Base-by-base conservation (phyloP, 768 basidiomycete species). In the Rhizopogon vesiculosus region DNA sequence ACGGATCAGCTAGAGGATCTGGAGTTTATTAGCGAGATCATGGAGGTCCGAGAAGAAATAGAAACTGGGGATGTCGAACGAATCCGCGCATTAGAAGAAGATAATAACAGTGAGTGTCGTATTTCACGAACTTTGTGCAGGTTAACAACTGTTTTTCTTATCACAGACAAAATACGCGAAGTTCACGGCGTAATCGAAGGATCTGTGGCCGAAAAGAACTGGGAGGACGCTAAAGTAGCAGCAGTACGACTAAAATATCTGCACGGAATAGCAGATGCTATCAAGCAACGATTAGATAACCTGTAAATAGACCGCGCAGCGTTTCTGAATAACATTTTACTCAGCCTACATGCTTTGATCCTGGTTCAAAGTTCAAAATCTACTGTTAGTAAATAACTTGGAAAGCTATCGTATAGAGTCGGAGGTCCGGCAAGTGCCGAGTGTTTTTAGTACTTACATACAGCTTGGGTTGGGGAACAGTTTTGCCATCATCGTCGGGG, bases 211-310 rank as follows among this genome's bases (percentile, higher is more conserved):
- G 56, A 64, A 18, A 68, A 74, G 42, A 76, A 87, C 53, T 88
- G 91, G 83, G 61, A 61, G 4, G 63, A 68, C 1, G 86, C 82
- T 0, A 89, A 85, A 66, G 62, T 63, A 9, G 80, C 78, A 18
- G 80, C 87, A 8, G 78, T 93, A 25, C 78, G 85, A 61, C 76
- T 96, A 25, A 83, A 85, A 60, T 97, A 95, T 66, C 71, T 92
- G 64, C 71, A 82, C 43, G 78, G 84, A 18, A 83, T 92, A 25
- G 70, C 76, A n/a, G 68, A 75, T 22, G 69, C 69, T 28, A 59
- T 70, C 46, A 35, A 25, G 8, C 44, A 3, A 42, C 63, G 54
- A 39, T 29, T 60, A 43, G 53, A 60, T 25, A 29, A 52, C 33
- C 42, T 53, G 22, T 58, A 42, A 53, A 22, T 16, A 49, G 19